Evolutionary conservation across 139 green algal species (phyloP).

Genomic region (Chlorella sp.): DNA sequence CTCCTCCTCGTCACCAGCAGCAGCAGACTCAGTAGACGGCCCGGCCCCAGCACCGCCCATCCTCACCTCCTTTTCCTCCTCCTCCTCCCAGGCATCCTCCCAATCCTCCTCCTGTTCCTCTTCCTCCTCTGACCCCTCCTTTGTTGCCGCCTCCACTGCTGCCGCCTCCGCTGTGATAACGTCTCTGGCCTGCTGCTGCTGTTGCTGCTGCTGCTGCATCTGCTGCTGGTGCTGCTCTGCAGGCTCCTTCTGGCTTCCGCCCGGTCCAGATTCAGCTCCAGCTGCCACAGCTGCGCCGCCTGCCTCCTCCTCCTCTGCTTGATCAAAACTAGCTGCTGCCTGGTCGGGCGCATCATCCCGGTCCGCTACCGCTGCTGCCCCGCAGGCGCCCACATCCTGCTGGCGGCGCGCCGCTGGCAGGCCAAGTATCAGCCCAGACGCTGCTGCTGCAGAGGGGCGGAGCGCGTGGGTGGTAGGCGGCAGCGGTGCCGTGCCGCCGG

Average conservation of each 20-base stretch:
- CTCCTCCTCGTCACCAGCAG: background rate
- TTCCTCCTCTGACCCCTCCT: background rate
- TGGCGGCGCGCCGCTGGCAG: slow-evolving; percentile 3
- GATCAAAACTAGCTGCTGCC: background rate
- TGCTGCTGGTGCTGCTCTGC: background rate
- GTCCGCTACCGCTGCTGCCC: slow-evolving; percentile 9
- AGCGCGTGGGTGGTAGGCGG: too few relatives aligned
- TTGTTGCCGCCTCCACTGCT: too few relatives aligned
- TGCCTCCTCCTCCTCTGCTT: background rate
- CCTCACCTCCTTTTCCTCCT: background rate
- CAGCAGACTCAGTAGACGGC: background rate
- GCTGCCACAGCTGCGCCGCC: background rate
- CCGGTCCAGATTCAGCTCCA: background rate
- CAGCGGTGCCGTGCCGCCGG: background rate
- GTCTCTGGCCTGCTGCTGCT: background rate
- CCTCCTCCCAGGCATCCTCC: slow-evolving; percentile 29
- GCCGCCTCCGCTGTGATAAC: too few relatives aligned
- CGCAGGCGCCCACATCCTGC: background rate
- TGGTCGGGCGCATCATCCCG: background rate
- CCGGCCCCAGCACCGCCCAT: background rate
- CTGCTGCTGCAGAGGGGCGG: background rate
- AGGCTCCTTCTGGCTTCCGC: background rate
- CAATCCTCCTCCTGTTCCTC: slow-evolving; percentile 13
- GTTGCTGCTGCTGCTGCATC: background rate
- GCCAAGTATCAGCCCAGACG: background rate